phyloP scores from a whole-genome alignment of 768 basidiomycete species.

The Hirschioporus abietinus region DNA sequence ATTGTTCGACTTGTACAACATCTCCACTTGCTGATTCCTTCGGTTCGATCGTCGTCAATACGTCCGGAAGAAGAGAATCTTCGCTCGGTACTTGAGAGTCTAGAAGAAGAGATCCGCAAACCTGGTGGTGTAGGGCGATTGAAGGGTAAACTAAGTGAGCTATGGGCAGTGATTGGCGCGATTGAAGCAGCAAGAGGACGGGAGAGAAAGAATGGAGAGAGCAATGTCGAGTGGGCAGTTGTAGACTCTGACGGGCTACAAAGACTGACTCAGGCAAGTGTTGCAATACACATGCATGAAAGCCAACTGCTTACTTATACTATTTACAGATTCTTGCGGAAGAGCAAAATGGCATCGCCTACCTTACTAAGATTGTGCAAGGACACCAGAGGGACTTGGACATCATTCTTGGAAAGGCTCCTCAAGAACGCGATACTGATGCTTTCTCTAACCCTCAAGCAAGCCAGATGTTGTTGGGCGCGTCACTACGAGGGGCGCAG shows the following conservation, averaged over 20 bases:
- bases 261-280: conserved; percentile 64
- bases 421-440: conserved; percentile 28
- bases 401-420: conserved; percentile 52
- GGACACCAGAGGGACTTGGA: conserved; percentile 58
- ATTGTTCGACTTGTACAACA: conserved; percentile 68
- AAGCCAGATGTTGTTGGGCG: not conserved
- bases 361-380: conserved; percentile 72
- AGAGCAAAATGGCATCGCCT: conserved; percentile 75
- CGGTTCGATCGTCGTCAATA: conserved; percentile 68
- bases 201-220: conserved; percentile 37
- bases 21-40: conserved; percentile 72
- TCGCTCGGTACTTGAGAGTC: conserved; percentile 62
- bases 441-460: not conserved
- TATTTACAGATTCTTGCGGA: conserved; percentile 58
- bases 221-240: conserved; percentile 65
- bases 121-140: conserved; percentile 44
- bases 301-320: conserved; percentile 8
- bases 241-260: conserved; percentile 80
- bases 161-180: conserved; percentile 81
- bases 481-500: not conserved
- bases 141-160: conserved; percentile 70
- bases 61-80: conserved; percentile 77
- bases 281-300: conserved; percentile 4
- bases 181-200: conserved; percentile 54
- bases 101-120: conserved; percentile 64